phyloP scores from a whole-genome alignment of 148 eudicot species.

The Camellia japonica region DNA sequence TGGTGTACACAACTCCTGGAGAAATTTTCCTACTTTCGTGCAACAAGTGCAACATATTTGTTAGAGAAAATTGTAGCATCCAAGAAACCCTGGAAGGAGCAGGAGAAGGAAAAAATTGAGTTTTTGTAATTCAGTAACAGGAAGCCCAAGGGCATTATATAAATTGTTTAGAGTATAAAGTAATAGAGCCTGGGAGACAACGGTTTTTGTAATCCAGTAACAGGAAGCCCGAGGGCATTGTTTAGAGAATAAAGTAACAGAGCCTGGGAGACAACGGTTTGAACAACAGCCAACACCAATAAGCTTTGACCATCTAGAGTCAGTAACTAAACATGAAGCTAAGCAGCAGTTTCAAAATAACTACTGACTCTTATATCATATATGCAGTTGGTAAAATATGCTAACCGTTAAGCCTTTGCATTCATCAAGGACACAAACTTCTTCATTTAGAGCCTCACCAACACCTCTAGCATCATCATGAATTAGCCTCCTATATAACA shows the following conservation, averaged over 20 bases:
- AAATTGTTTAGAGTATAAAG: not conserved
- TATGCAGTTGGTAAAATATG: slow-evolving; percentile 2
- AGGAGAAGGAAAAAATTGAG: not conserved
- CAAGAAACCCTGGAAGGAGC: not conserved
- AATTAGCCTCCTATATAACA: slow-evolving; percentile 57
- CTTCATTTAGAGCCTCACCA: slow-evolving; percentile 75
- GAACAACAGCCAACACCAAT: not conserved
- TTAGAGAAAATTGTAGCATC: not conserved
- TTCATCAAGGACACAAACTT: slow-evolving; percentile 50
- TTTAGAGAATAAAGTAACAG: not conserved
- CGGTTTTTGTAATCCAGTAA: too few relatives aligned
- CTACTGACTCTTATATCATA: not conserved
- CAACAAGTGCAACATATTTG: slow-evolving; percentile 1
- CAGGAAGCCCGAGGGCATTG: not conserved
- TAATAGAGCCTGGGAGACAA: not conserved
- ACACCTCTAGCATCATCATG: slow-evolving; percentile 78
- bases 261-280: not conserved
- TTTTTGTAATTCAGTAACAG: not conserved
- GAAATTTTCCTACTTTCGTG: slow-evolving; percentile 4
- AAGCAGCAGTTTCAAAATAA: not conserved
- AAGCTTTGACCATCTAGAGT: not conserved
- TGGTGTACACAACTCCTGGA: not conserved
- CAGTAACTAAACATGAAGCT: not conserved
- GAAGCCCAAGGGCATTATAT: not conserved
- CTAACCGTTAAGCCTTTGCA: slow-evolving; percentile 68